These are phyloP conservation scores for Cytospora paraplurivora DNA, from an alignment of 2,329 filamentous ascomycete species.

Conservation along the genomic window DNA sequence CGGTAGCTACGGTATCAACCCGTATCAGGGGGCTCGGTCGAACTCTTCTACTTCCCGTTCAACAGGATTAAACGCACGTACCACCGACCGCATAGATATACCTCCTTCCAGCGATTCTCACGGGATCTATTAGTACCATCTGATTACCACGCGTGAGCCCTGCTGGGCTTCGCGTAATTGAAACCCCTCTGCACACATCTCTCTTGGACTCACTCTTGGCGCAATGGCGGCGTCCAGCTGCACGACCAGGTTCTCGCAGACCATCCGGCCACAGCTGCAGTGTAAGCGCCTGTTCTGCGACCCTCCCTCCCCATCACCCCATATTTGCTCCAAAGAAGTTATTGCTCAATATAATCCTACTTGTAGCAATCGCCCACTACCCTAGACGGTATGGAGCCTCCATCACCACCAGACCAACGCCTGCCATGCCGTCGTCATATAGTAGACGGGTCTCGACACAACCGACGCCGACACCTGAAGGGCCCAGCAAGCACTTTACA, in stretches of 20 bases:
- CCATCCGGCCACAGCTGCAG: constrained; percentile 27
- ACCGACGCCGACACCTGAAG: constrained; percentile 19
- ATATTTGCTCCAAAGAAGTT: constrained; percentile 1
- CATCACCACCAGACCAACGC: constrained; percentile 6
- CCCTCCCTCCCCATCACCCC: not conserved
- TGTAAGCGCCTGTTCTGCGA: constrained; percentile 26
- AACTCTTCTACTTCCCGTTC: not conserved
- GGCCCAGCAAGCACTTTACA: constrained; percentile 57
- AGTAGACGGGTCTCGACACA: constrained; percentile 31
- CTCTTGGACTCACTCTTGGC: constrained; percentile 9
- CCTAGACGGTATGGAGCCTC: constrained; percentile 1
- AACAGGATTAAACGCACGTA: not conserved
- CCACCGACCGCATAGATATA: not conserved
- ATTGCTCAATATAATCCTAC: constrained; percentile 11
- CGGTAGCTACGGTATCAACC: too few relatives aligned
- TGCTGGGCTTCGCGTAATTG: constrained; percentile 24
- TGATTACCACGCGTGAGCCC: constrained; percentile 23
- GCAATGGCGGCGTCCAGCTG: constrained; percentile 27
- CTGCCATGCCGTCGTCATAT: constrained; percentile 7
- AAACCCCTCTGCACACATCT: constrained; percentile 3
- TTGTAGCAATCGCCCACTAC: constrained; percentile 12
- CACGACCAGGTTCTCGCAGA: constrained; percentile 28
- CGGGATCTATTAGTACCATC: constrained; percentile 1
- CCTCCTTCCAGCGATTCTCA: constrained; percentile 17
- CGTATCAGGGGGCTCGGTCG: too few relatives aligned